Percentiles rank a stretch among this genome's conserved stretches.
Conservation (phyloP, 2,329 filamentous ascomycete species). For the Colletotrichum sp. region DNA sequence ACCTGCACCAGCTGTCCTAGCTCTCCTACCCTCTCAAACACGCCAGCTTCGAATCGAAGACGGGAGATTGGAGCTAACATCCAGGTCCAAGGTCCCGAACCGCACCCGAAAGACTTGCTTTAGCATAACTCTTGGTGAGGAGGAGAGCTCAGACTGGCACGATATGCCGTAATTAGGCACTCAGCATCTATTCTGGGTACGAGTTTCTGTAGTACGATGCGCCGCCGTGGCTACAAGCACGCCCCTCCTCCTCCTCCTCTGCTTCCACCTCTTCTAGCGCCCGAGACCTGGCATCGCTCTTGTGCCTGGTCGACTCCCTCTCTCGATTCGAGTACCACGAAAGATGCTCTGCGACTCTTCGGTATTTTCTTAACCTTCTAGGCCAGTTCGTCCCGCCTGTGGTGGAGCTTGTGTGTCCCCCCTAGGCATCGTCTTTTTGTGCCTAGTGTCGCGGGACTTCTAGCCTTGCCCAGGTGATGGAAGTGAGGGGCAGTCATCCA, state of each 20-base stretch:
- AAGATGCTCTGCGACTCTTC: background rate
- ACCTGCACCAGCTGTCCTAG: background rate
- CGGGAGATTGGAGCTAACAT: background rate
- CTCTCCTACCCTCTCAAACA: conserved; percentile 7
- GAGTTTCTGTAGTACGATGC: background rate
- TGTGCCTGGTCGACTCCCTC: background rate
- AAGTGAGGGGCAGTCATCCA: background rate
- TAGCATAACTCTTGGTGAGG: background rate
- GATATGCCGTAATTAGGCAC: background rate
- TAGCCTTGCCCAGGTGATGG: background rate
- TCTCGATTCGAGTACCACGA: background rate
- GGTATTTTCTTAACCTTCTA: background rate
- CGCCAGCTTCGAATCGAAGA: conserved; percentile 2
- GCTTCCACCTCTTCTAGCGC: background rate
- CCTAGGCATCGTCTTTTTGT: background rate
- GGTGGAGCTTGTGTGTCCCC: background rate
- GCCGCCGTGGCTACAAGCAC: background rate
- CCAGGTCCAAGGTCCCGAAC: background rate
- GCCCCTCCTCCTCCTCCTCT: background rate
- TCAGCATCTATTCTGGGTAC: conserved; percentile 17
- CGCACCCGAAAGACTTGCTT: background rate
- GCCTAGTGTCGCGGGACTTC: background rate
- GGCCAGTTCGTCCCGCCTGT: background rate
- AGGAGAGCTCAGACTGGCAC: background rate
- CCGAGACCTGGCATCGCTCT: background rate